A percentile compares a stretch with the other conserved stretches of the same genome.
Conservation (phyloP, 176 grass and related monocot species). For the Phoenix roebelenii region DNA sequence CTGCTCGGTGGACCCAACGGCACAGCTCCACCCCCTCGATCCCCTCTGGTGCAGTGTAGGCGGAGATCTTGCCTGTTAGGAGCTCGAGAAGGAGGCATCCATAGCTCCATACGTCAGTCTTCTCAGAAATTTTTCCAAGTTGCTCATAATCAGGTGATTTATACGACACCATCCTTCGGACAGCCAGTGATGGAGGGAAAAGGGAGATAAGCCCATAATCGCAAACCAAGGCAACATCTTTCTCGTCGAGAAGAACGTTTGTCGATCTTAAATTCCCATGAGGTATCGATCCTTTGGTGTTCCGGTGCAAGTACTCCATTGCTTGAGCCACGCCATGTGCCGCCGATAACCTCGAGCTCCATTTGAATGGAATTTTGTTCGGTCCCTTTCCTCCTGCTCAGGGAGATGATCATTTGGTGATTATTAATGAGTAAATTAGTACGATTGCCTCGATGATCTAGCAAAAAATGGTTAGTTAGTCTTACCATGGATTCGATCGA, state of each 20-base stretch:
- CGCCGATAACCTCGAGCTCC: slow-evolving; percentile 11
- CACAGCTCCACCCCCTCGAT: not conserved
- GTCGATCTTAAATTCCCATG: slow-evolving; percentile 12
- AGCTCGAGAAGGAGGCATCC: slow-evolving; percentile 23
- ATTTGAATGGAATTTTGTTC: slow-evolving; percentile 6
- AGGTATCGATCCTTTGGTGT: not conserved
- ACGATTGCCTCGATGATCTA: no score
- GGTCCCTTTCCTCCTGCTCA: not conserved
- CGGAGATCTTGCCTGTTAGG: slow-evolving; percentile 1
- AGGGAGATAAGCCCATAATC: not conserved
- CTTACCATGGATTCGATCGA: slow-evolving; percentile 14
- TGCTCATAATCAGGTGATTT: slow-evolving; percentile 7
- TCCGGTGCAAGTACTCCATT: slow-evolving; percentile 9
- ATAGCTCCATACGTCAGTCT: slow-evolving; percentile 19
- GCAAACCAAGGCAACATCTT: slow-evolving; percentile 3
- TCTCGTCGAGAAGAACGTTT: slow-evolving; percentile 17
- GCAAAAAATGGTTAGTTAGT: not conserved
- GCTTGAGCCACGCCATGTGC: slow-evolving; percentile 6
- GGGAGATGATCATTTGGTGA: not conserved
- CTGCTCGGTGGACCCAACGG: slow-evolving; percentile 10
- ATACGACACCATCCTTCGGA: slow-evolving; percentile 8
- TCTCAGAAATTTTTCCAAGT: not conserved
- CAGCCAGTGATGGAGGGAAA: not conserved
- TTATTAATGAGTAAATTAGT: no score
- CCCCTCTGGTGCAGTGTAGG: no score